Evolutionary conservation across 495 filamentous ascomycete species (phyloP), one percentile per base, ranked within the genome.

Genomic region (Annulohypoxylon maeteangense): DNA sequence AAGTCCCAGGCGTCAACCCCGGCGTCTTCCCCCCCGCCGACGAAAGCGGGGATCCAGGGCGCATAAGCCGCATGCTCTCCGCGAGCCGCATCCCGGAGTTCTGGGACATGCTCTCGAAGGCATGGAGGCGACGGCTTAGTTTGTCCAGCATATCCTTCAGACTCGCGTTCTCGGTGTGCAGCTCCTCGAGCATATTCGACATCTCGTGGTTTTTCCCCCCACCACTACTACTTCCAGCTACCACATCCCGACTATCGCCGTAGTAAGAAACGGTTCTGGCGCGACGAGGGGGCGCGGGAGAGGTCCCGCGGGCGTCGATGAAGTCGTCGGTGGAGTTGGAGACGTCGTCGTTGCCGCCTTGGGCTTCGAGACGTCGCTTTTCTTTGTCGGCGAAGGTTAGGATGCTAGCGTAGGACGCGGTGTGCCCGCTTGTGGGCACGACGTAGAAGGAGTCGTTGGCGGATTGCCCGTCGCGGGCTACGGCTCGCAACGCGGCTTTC

Each of bases 381-480:
- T 89, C 90, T 58, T 89, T 91, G 57, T 91, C 87, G 2, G 89
- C 90, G 62, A 91, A 88, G 7, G 87, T 87, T 1, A 97, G 81
- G 27, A 99, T 96, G 47, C 88, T 91, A 3, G 95, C 94, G 76
- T 98, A 99, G 0, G 92, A 92, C 44, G 92, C 88, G 0, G 93
- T 97, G 62, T 93, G 92, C 27, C 95, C 95, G 4, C 92, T 92
- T 0, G 91, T 90, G 7, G 95, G 95, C 0, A 99, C 95, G 1
- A 99, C 92, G 75, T 98, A 98, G 83, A 98, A 99, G 27, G 90
- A 93, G 75, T 98, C 94, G 36, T 88, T 88, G 25, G 82, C 81
- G 7, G 80, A 84, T 18, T 89, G 80, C 8, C 78, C 36, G 38
- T 82, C 81, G 27, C 78, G 75, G 6, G 76, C 64, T n/a, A 86